A percentile compares a stretch with the other conserved stretches of the same genome.
phyloP scores from a whole-genome alignment of 2,329 filamentous ascomycete genomes.

The Cylindrodendrum hubeiense region DNA sequence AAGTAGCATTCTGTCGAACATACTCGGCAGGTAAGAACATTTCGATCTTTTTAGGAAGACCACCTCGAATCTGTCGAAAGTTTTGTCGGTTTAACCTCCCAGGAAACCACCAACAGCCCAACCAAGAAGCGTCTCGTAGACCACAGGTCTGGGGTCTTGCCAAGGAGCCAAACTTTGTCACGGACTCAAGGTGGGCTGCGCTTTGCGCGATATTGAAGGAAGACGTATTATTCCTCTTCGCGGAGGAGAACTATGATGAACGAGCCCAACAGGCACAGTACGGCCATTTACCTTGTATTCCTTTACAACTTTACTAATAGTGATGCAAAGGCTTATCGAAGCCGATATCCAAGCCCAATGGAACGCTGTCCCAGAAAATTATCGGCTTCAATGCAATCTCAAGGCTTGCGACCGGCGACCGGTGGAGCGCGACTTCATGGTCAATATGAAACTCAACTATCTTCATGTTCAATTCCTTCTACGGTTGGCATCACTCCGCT shows the following conservation, averaged over 20 bases:
- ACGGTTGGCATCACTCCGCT: neutral
- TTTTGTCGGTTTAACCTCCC: conserved; percentile 53
- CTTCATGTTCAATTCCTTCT: conserved; percentile 29
- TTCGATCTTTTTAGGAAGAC: conserved; percentile 62
- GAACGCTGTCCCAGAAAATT: conserved; percentile 14
- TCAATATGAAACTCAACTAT: conserved; percentile 17
- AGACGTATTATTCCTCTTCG: conserved; percentile 24
- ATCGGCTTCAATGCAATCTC: conserved; percentile 1
- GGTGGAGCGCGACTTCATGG: conserved; percentile 20
- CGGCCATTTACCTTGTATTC: neutral
- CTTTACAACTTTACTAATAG: no score
- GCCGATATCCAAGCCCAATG: conserved; percentile 11
- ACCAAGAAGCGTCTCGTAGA: neutral
- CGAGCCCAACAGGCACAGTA: neutral
- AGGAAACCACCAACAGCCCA: neutral
- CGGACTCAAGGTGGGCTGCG: conserved; percentile 20
- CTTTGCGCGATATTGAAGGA: conserved; percentile 27
- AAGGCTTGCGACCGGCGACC: neutral
- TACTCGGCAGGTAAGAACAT: conserved; percentile 62
- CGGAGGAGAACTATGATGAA: neutral
- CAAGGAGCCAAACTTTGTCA: neutral
- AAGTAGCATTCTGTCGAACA: conserved; percentile 53
- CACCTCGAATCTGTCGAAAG: conserved; percentile 57
- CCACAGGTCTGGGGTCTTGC: conserved; percentile 6
- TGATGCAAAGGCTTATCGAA: conserved; percentile 6